Conservation (phyloP, 2,329 filamentous ascomycete species). For the Didymella pinodella region DNA sequence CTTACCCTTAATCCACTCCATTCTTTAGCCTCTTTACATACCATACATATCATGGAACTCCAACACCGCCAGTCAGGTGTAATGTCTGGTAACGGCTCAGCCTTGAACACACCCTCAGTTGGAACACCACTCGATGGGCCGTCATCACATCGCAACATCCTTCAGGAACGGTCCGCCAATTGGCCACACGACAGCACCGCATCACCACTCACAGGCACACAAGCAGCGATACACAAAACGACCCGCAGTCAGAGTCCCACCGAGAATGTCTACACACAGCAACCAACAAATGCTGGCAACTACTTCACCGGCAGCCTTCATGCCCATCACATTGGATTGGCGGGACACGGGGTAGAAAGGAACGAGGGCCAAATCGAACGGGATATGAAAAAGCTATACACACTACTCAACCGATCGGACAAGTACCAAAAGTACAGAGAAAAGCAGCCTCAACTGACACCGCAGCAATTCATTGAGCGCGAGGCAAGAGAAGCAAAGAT, state of each 20-base stretch:
- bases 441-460: conserved; percentile 46
- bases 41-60: conserved; percentile 43
- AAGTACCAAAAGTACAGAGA: conserved; percentile 57
- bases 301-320: conserved; percentile 40
- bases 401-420: conserved; percentile 46
- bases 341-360: conserved; percentile 33
- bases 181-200: conserved; percentile 44
- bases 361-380: conserved; percentile 41
- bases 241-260: conserved; percentile 40
- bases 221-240: conserved; percentile 40
- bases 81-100: conserved; percentile 55
- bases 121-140: conserved; percentile 26
- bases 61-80: conserved; percentile 49
- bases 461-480: conserved; percentile 29
- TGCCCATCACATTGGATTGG: conserved; percentile 33
- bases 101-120: conserved; percentile 41
- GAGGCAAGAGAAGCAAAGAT: conserved; percentile 28
- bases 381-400: conserved; percentile 41
- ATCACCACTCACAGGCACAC: conserved; percentile 22
- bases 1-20: conserved; percentile 48
- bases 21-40: conserved; percentile 37
- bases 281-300: conserved; percentile 26
- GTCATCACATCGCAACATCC: conserved; percentile 36
- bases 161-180: conserved; percentile 56
- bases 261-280: conserved; percentile 35